Evolutionary conservation across 2,329 filamentous ascomycete genomes (phyloP).

Genomic region (Colletotrichum simmondsii): DNA sequence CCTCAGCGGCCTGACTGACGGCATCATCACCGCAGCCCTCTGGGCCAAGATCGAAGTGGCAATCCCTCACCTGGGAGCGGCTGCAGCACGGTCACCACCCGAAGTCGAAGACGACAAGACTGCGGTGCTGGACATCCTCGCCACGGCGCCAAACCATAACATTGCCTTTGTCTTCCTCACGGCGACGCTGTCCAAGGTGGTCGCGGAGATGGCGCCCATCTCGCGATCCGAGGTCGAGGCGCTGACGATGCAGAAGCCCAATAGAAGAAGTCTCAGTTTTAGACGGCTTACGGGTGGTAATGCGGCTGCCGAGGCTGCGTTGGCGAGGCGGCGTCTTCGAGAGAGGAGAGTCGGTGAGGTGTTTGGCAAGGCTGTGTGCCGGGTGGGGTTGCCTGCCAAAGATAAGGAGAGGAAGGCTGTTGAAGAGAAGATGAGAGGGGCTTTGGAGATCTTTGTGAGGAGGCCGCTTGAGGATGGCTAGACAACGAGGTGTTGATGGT

Average conservation of each 20-base stretch:
- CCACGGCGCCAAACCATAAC: constrained; percentile 79
- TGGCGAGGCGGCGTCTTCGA: constrained; percentile 65
- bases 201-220: constrained; percentile 58
- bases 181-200: constrained; percentile 73
- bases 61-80: constrained; percentile 55
- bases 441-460: constrained; percentile 75
- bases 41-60: constrained; percentile 77
- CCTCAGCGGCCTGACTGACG: constrained; percentile 79
- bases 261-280: constrained; percentile 59
- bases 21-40: constrained; percentile 76
- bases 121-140: constrained; percentile 77
- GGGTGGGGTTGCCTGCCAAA: constrained; percentile 49
- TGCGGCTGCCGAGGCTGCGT: constrained; percentile 39
- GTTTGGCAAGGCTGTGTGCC: constrained; percentile 73
- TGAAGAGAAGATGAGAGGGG: constrained; percentile 72
- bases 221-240: constrained; percentile 49
- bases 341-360: constrained; percentile 73
- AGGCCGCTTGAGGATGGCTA: constrained; percentile 31
- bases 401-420: constrained; percentile 67
- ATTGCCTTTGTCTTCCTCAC: constrained; percentile 91
- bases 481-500: too few species aligned
- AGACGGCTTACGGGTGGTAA: constrained; percentile 43
- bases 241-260: constrained; percentile 39
- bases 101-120: constrained; percentile 57
- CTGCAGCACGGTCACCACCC: constrained; percentile 31